A percentile compares a stretch with the other conserved stretches of the same genome.
Conservation (phyloP, 2,329 filamentous ascomycete species). For the Aspergillus sp. region DNA sequence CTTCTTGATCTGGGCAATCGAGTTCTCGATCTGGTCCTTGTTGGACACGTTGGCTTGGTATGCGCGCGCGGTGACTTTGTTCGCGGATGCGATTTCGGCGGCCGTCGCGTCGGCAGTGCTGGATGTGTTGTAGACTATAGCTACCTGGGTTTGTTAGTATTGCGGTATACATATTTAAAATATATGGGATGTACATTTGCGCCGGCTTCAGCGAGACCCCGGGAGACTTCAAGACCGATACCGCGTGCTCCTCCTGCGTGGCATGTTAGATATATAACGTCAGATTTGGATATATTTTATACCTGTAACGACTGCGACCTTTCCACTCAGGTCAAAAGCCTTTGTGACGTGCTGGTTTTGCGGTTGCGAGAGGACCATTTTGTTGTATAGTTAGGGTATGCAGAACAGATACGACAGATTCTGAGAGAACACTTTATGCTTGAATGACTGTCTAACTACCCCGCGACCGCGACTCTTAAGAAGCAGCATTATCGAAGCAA, state of each 20-base stretch:
- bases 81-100: slow-evolving; percentile 25
- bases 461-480: too few relatives aligned
- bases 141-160: slow-evolving; percentile 22
- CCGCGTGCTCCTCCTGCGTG: slow-evolving; percentile 21
- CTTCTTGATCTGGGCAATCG: slow-evolving; percentile 33
- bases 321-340: neutral
- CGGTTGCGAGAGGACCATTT: slow-evolving; percentile 1
- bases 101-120: slow-evolving; percentile 25
- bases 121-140: slow-evolving; percentile 34
- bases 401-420: neutral
- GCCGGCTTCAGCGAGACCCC: slow-evolving; percentile 41
- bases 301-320: slow-evolving; percentile 3
- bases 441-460: neutral
- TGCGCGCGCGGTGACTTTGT: slow-evolving; percentile 31
- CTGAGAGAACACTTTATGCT: neutral
- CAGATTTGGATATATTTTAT: neutral
- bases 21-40: slow-evolving; percentile 29
- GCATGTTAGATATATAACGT: neutral
- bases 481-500: too few relatives aligned
- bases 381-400: neutral
- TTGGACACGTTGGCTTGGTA: slow-evolving; percentile 36
- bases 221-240: slow-evolving; percentile 42
- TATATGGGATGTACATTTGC: slow-evolving; percentile 33
- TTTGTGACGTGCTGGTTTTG: neutral
- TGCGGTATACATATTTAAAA: too few relatives aligned